Evolutionary conservation across 2,329 filamentous ascomycete genomes (phyloP), one percentile per base, ranked within the genome.

Genomic region (Phyllosticta citrichinensis): DNA sequence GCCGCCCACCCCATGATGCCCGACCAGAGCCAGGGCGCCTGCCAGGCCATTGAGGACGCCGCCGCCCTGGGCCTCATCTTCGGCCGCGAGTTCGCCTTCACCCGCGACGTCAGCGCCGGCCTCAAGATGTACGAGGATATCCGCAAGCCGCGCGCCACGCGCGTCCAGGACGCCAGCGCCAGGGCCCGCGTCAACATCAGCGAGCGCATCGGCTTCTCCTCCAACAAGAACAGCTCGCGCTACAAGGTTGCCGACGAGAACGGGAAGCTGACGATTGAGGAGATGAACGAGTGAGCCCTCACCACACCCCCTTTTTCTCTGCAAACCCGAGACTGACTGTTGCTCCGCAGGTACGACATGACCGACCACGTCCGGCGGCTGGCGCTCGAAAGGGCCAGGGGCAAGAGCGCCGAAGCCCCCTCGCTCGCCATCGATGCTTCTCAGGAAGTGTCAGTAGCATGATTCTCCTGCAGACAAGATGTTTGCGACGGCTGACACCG

Each of bases 41-140:
- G 84, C 65, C 86, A 85, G 83, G 84, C 85, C 0, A 86, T 87
- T 53, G 85, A 87, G 68, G 85, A 87, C 63, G 83, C 83, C 0
- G 85, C 82, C 0, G 83, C 83, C 0, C 69, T 88, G 0, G 85
- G 85, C 0, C 82, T 87, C 17, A 62, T 87, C 0, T 87, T 88
- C 68, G 79, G 73, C 69, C 72, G 73, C 58, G 65, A 72, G 0
- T 73, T 79, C 63, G 17, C 3, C 40, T 81, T 78, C 65, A 62
- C 68, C 0, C 73, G 73, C 5, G 67, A 73, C 52, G 65, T 77
- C 0, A 59, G 63, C 3, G 67, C 70, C 12, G 65, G 71, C 0
- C 67, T 76, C 14, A 65, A 68, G 9, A 59, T 75, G 0, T 76
- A 75, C 57, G 68, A 76, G 56, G 62, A 66, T 10, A 68, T 75